Evolutionary conservation across 768 basidiomycete species (phyloP).

Genomic region (Macrolepiota albuminosa): DNA sequence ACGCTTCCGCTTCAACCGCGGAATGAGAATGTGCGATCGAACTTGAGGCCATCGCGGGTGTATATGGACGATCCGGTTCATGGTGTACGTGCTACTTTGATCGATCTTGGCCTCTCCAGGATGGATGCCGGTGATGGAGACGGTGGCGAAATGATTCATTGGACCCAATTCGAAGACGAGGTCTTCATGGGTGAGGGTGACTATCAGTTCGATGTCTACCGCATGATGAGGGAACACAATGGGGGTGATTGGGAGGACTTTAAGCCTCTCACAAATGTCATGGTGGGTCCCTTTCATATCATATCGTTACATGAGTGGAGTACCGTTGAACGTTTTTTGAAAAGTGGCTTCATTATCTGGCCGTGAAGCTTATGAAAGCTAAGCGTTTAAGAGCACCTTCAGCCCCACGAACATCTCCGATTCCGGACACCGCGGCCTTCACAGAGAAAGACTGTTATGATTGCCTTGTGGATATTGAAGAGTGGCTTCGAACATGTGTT

Average conservation of each 20-base stretch:
- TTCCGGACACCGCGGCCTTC: slow-evolving; percentile 34
- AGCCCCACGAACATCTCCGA: slow-evolving; percentile 31
- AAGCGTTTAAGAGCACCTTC: slow-evolving; percentile 63
- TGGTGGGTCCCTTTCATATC: slow-evolving; percentile 48
- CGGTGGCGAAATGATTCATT: slow-evolving; percentile 49
- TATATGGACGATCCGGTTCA: slow-evolving; percentile 63
- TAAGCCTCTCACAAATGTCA: slow-evolving; percentile 81
- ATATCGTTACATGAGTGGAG: background rate
- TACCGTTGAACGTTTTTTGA: slow-evolving; percentile 7
- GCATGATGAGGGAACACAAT: slow-evolving; percentile 72
- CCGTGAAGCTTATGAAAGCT: slow-evolving; percentile 61
- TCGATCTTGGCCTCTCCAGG: slow-evolving; percentile 91
- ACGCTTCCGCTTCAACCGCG: slow-evolving; percentile 28
- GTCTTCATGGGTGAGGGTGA: slow-evolving; percentile 93
- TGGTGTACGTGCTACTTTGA: slow-evolving; percentile 79
- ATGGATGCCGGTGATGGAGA: slow-evolving; percentile 56
- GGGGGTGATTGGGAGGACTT: slow-evolving; percentile 68
- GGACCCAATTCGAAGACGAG: slow-evolving; percentile 83
- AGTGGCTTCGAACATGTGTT: slow-evolving; percentile 46
- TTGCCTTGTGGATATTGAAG: slow-evolving; percentile 63
- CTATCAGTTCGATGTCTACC: slow-evolving; percentile 93
- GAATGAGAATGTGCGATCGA: slow-evolving; percentile 28
- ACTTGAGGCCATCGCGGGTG: slow-evolving; percentile 21
- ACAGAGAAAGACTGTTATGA: slow-evolving; percentile 68
- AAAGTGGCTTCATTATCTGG: slow-evolving; percentile 89